phyloP scores from a whole-genome alignment of 140 eudicot species.

The Bidens hawaiensis region DNA sequence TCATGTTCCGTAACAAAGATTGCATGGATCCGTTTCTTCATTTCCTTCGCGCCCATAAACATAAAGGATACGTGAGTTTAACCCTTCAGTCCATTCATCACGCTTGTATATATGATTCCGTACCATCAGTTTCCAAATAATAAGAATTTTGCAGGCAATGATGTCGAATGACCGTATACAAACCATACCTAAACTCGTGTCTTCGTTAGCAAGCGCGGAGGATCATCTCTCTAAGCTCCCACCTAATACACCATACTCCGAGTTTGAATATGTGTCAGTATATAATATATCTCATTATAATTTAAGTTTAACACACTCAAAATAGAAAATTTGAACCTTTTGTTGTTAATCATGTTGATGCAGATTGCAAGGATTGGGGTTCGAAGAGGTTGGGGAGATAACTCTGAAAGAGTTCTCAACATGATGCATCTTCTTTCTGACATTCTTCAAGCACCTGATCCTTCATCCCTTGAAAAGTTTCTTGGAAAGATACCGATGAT shows the following conservation, averaged over 20 bases:
- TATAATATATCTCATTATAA: conserved; percentile 6
- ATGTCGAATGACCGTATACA: conserved; percentile 91
- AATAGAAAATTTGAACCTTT: background rate
- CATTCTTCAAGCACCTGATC: conserved; percentile 98
- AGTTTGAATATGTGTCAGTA: conserved; percentile 69
- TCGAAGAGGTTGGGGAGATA: conserved; percentile 99
- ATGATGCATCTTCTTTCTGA: conserved; percentile 93
- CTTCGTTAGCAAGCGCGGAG: conserved; percentile 72
- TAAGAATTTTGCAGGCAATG: conserved; percentile 43
- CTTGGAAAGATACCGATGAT: conserved; percentile 93
- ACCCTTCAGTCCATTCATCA: background rate
- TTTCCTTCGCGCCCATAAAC: conserved; percentile 78
- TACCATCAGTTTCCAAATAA: background rate
- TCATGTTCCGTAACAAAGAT: conserved; percentile 87
- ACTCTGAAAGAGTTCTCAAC: conserved; percentile 50
- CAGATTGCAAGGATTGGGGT: conserved; percentile 97
- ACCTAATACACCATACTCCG: conserved; percentile 68
- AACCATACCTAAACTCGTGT: conserved; percentile 61
- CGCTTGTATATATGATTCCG: background rate
- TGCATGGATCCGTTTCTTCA: conserved; percentile 83
- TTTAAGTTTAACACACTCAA: background rate
- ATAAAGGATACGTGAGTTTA: conserved; percentile 77
- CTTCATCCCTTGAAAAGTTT: conserved; percentile 69
- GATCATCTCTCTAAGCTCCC: conserved; percentile 67
- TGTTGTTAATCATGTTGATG: background rate